phyloP scores from a whole-genome alignment of 1,284 basidiomycete species.

The Spongiforma sp. region DNA sequence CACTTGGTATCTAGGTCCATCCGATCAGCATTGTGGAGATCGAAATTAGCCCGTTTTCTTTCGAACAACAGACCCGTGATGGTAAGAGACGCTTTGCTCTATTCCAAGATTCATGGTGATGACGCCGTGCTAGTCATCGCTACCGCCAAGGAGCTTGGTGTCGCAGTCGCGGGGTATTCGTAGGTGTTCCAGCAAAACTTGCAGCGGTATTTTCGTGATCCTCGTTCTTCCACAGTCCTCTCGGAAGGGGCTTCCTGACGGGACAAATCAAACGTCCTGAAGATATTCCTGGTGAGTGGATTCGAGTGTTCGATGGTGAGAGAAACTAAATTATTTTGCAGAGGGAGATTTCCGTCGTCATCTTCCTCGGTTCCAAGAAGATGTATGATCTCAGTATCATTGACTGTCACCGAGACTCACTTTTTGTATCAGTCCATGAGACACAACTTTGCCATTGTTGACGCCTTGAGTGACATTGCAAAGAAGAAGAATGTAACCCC shows the following conservation, averaged over 20 bases:
- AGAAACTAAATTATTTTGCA: constrained; percentile 3
- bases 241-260: constrained; percentile 64
- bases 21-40: constrained; percentile 58
- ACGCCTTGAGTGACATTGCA: constrained; percentile 49
- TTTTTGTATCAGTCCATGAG: constrained; percentile 45
- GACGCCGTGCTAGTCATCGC: constrained; percentile 42
- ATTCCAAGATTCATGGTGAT: constrained; percentile 12
- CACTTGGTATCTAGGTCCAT: constrained; percentile 40
- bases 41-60: constrained; percentile 57
- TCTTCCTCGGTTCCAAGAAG: constrained; percentile 38
- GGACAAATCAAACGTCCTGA: constrained; percentile 52
- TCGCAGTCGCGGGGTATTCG: constrained; percentile 62
- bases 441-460: constrained; percentile 59
- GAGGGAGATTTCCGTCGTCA: constrained; percentile 35
- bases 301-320: neutral
- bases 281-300: constrained; percentile 44
- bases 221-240: constrained; percentile 43
- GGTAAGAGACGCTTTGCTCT: constrained; percentile 26
- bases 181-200: constrained; percentile 21
- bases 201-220: neutral
- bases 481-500: constrained; percentile 51
- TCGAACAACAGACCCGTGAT: constrained; percentile 47
- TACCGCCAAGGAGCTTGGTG: constrained; percentile 48
- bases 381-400: constrained; percentile 21
- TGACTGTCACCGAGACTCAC: neutral